Base-by-base conservation (phyloP, 169 alveolate genomes). In the Eimeria necatrix region DNA sequence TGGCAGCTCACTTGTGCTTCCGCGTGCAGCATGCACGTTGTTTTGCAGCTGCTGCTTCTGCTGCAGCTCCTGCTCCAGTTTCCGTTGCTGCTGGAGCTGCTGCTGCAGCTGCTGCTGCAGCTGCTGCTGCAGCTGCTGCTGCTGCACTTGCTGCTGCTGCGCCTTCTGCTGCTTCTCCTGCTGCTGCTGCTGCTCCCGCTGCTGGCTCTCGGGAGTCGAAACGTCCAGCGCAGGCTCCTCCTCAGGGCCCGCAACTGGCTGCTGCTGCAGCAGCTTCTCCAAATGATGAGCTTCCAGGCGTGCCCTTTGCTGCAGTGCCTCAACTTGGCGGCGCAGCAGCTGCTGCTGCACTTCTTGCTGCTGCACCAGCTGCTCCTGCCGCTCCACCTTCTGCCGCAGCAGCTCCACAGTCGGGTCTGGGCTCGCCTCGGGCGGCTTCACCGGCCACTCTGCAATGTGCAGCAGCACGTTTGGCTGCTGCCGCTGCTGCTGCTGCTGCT, bases 321-420 rank as follows among this genome's bases (percentile, higher is more conserved):
- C 60, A 18, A 74, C 16, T 51, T 74, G 56, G 18, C 85, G 56
- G 24, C 41, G 41, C 56, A 74, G 85, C 56, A 8, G 26, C 60
- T 74, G 60, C 59, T 74, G 85, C 61, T 74, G 41, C 60, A 8
- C 9, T 48, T 74, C 59, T 9, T 74, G 60, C 85, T 74, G 60
- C 85, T 74, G 85, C 61, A 74, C 32, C 59, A 68, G 48, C 22
- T 20, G 78, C 78, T 68, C 78, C 78, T 68, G 78, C 78, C 20
- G 85, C 85, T 74, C 59, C 60, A 41, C 85, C 85, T 74, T 74
- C 85, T 74, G 85, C 85, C 24, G 85, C 59, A 74, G 60, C 85
- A 16, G 60, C 14, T 74, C 41, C 85, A 32, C 41, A 32, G 41
- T 32, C 41, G 41, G 41, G 41, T 32, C 41, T 32, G 41, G 41